phyloP scores from a whole-genome alignment of 768 basidiomycete species.

The Russula emetica region DNA sequence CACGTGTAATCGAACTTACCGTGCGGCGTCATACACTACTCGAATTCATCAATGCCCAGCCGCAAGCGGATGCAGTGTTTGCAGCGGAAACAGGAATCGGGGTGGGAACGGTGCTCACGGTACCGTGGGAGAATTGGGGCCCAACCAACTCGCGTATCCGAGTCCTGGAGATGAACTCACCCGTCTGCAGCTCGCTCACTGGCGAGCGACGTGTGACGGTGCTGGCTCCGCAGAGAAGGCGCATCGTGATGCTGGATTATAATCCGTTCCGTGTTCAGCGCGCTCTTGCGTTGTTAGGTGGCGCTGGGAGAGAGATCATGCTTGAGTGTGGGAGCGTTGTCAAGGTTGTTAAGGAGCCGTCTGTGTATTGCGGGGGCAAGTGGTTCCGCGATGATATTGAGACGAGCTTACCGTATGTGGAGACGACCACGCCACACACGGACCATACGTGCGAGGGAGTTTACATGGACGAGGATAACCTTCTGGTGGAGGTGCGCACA shows the following conservation, averaged over 20 bases:
- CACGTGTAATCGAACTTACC: constrained; percentile 11
- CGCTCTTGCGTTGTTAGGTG: background rate
- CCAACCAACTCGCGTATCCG: background rate
- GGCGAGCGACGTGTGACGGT: constrained; percentile 15
- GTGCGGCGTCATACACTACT: constrained; percentile 11
- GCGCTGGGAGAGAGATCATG: background rate
- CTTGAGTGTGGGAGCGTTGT: background rate
- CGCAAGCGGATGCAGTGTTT: too few relatives aligned
- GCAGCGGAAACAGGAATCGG: too few relatives aligned
- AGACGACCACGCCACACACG: constrained; percentile 3
- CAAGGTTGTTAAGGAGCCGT: background rate
- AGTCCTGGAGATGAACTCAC: background rate
- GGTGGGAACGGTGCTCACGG: background rate
- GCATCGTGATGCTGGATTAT: constrained; percentile 8
- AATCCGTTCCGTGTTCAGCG: constrained; percentile 9
- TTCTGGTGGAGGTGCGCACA: constrained; percentile 3
- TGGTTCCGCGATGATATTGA: background rate
- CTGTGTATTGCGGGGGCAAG: background rate
- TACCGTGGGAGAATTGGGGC: constrained; percentile 13
- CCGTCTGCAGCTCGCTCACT: constrained; percentile 1
- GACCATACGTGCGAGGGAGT: background rate
- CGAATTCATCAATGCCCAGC: background rate
- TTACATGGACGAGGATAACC: constrained; percentile 12
- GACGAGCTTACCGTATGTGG: constrained; percentile 13
- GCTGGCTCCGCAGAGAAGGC: background rate